Evolutionary conservation across 2,329 filamentous ascomycete genomes (phyloP), one percentile per base, ranked within the genome.

Genomic region (Penicillium sclerotigenum): DNA sequence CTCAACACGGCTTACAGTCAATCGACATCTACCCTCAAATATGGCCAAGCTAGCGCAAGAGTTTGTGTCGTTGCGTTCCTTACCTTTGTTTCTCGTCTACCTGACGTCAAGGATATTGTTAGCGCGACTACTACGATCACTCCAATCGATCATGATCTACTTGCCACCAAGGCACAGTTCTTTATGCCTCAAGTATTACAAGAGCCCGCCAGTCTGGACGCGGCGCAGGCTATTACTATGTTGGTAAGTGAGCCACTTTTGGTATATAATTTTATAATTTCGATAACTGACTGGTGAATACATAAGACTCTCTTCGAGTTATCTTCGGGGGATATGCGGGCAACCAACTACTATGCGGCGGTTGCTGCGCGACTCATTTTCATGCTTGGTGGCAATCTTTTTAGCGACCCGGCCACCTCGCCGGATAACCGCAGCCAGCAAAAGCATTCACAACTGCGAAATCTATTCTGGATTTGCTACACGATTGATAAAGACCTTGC

Each of bases 381-480:
- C 55, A 74, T 75, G 47, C 71, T 84, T 1, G 80, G 80, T 0
- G 81, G 73, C 0, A 79, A 84, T 54, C 22, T 59, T 53, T 28
- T 52, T 42, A 63, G 67, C 37, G 65, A 68, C 9, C 29, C 56
- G 5, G 28, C 40, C 10, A 59, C 54, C 5, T 47, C 36, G 16
- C 52, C 41, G 16, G 53, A 56, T 20, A 57, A 59, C 13, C 61
- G 47, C n/a, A 51, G 59, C 14, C 42, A 56, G 24, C 62, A 63
- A 49, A 62, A 54, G 8, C 65, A 68, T 14, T 48, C 62, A 5
- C 71, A 75, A 31, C 52, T 72, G 5, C 72, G 74, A 6, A 71
- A 71, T 47, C 38, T 84, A 0, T 85, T 85, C 61, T 85, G 83
- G 81, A 61, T 84, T 6, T 79, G 77, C 58, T 84, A 83, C 54